Percentiles rank a stretch among this genome's conserved stretches.
Conservation (phyloP, 2,329 filamentous ascomycete species). For the Plectosphaerella plurivora region DNA sequence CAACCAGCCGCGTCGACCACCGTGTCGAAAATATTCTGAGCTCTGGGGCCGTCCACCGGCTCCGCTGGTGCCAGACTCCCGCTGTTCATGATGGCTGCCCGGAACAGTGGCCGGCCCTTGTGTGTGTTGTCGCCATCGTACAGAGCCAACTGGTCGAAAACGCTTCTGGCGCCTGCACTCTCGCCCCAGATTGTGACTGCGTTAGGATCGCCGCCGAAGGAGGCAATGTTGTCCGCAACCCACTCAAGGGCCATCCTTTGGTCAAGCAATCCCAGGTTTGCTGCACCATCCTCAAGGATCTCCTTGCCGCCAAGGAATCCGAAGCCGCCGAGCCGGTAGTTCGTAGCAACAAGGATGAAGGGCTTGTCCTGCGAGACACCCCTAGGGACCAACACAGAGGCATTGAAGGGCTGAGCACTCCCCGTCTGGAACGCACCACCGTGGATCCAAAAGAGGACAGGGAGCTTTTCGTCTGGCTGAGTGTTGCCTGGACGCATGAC, state of each 20-base stretch:
- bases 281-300: slow-evolving; percentile 59
- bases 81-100: slow-evolving; percentile 73
- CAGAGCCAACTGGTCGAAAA: slow-evolving; percentile 70
- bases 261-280: slow-evolving; percentile 70
- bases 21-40: slow-evolving; percentile 59
- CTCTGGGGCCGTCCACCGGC: slow-evolving; percentile 60
- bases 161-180: slow-evolving; percentile 66
- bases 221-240: slow-evolving; percentile 71
- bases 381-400: slow-evolving; percentile 36
- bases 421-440: slow-evolving; percentile 61
- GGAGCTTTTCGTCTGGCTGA: slow-evolving; percentile 49
- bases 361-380: slow-evolving; percentile 51
- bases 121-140: slow-evolving; percentile 70
- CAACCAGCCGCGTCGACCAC: slow-evolving; percentile 62
- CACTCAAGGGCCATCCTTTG: slow-evolving; percentile 70
- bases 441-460: slow-evolving; percentile 68
- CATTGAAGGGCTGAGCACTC: slow-evolving; percentile 48
- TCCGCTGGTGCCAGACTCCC: slow-evolving; percentile 59
- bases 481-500: slow-evolving; percentile 56
- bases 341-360: slow-evolving; percentile 71
- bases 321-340: slow-evolving; percentile 72
- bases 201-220: slow-evolving; percentile 74
- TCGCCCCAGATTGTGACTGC: slow-evolving; percentile 80
- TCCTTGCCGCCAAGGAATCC: slow-evolving; percentile 69
- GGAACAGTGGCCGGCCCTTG: slow-evolving; percentile 71